These are phyloP conservation scores for Eucalyptus tenuipes DNA, from an alignment of 345 rosid genomes.

Conservation along the genomic window DNA sequence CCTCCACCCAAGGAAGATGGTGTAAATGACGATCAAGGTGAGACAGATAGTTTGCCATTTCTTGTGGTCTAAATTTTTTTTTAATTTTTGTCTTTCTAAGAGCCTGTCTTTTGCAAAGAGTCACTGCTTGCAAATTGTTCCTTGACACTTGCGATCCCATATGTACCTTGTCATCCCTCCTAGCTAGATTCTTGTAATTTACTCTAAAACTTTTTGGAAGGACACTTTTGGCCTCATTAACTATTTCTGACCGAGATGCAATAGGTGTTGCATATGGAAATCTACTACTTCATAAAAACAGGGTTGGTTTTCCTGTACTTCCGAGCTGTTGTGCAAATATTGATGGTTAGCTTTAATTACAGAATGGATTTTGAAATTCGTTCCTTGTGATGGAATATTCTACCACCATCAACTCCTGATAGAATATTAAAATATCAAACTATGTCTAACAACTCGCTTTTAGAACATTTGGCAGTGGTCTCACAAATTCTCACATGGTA, in stretches of 20 bases:
- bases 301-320: not conserved
- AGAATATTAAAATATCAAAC: too few relatives aligned
- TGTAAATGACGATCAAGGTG: slow-evolving; percentile 43
- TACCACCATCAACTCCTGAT: not conserved
- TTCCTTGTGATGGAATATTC: not conserved
- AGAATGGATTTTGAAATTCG: not conserved
- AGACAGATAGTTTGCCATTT: not conserved
- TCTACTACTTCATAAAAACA: not conserved
- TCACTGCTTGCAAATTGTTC: not conserved
- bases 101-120: not conserved
- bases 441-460: not conserved
- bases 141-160: not conserved
- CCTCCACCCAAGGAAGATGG: slow-evolving; percentile 12
- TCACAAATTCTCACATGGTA: not conserved
- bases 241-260: not conserved
- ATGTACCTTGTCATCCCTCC: not conserved
- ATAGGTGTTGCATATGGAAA: not conserved
- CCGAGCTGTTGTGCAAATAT: not conserved
- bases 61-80: not conserved
- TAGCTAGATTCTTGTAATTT: not conserved
- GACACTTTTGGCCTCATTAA: not conserved
- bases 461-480: not conserved
- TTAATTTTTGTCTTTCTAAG: not conserved
- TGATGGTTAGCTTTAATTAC: not conserved
- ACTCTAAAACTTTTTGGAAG: not conserved